Evolutionary conservation across 371 early-diverging fungal genomes (phyloP), one percentile per base, ranked within the genome.

Genomic region (Syncephalis plumigaleata): DNA sequence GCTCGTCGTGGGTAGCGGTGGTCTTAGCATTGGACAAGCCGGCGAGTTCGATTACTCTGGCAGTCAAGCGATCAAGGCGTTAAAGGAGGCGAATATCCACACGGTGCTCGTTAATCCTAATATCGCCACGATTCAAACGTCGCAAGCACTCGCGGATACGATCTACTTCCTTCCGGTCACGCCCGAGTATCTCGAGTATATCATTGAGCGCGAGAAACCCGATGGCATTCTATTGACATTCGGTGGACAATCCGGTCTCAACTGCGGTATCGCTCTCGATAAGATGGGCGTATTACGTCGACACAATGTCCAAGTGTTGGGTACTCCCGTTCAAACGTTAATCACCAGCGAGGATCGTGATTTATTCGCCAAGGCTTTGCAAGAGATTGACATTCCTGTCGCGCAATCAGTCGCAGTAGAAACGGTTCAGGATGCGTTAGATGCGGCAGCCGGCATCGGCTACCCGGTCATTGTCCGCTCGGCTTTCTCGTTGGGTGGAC

Each of bases 41-140:
- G 94, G 94, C 55, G 94, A 94, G 73, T 94, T 94, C 53, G 94
- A 94, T 58, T 94, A 91, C 65, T 91, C 92, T 11, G 85, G 86
- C 73, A 65, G 85, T 9, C 86, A 93, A 68, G 94, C 94, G 20
- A 94, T 94, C 71, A 94, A 94, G 67, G 91, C 94, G 15, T 68
- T 94, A 54, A 78, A 79, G 55, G 91, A 94, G 58, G 84, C 86
- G 38, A 75, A 75, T 45, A 78, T 94, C 47, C 56, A 89, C 48
- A 91, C 92, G 0, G 74, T 94, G 25, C 70, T 94, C 26, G 77
- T 92, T 54, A 94, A 94, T 61, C 95, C 95, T 48, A 94, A 94
- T 63, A 94, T 94, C 59, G 95, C 95, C 21, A 94, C 95, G 11
- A 86, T 92, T 48, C 95, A 94, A 69, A 94, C 95, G n/a, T 82